phyloP scores from a whole-genome alignment of 495 filamentous ascomycete genomes.

The Xylaria sp. region DNA sequence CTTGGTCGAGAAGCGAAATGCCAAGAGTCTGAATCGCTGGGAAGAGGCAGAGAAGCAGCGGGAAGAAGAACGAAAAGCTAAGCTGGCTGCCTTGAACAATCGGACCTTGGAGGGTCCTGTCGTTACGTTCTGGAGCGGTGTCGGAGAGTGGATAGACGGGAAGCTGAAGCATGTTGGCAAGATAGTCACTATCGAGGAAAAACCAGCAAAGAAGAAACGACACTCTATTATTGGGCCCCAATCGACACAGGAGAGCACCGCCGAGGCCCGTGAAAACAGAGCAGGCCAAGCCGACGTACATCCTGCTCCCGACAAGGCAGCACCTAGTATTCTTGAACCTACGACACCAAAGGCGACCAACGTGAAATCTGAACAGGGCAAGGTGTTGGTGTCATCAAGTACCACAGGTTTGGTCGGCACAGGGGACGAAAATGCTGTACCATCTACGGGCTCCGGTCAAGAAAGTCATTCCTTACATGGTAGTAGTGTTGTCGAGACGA shows the following conservation, averaged over 20 bases:
- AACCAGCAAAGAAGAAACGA: conserved; percentile 55
- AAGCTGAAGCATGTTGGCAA: conserved; percentile 78
- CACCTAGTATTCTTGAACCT: conserved; percentile 21
- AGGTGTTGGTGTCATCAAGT: conserved; percentile 10
- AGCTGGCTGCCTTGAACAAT: conserved; percentile 84
- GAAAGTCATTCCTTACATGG: neutral
- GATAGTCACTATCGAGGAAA: conserved; percentile 65
- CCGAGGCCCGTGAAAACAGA: conserved; percentile 45
- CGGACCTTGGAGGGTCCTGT: conserved; percentile 87
- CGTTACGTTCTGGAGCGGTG: conserved; percentile 90
- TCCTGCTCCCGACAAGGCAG: conserved; percentile 33
- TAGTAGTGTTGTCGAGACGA: conserved; percentile 1
- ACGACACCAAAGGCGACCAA: conserved; percentile 9
- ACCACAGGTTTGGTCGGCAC: neutral
- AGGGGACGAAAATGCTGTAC: neutral
- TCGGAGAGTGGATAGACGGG: conserved; percentile 71
- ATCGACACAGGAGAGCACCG: conserved; percentile 30
- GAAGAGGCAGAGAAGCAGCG: conserved; percentile 88
- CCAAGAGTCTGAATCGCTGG: conserved; percentile 92
- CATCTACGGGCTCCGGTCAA: neutral
- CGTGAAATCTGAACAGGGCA: conserved; percentile 30
- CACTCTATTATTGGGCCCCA: conserved; percentile 42
- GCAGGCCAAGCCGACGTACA: conserved; percentile 33
- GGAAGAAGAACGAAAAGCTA: conserved; percentile 79
- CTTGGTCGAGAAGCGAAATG: conserved; percentile 80